Conservation (phyloP, 83 land plant species). For the Picea abies region DNA sequence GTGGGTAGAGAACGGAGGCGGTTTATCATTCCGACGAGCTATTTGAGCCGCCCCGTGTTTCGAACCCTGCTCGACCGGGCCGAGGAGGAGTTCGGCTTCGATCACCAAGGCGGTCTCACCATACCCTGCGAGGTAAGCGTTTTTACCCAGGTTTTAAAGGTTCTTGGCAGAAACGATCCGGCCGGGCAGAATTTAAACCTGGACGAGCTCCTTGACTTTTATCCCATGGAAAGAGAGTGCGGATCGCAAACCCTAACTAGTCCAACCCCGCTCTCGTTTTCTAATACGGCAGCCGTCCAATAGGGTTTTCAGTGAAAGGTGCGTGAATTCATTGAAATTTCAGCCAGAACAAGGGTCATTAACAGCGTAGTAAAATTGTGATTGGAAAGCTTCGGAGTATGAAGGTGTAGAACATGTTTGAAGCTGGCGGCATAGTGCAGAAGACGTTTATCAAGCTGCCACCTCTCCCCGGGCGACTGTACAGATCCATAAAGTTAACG, state of each 20-base stretch:
- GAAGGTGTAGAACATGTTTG: no score
- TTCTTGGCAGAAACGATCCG: neutral
- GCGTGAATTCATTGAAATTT: no score
- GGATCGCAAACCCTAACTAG: neutral
- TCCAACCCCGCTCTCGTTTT: no score
- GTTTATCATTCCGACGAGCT: conserved; percentile 48
- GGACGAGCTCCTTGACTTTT: neutral
- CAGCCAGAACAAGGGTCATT: no score
- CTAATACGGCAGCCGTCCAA: no score
- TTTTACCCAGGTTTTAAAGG: neutral
- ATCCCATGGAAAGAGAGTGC: neutral
- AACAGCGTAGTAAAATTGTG: no score
- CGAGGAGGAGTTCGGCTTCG: conserved; percentile 63
- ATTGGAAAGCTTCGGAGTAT: no score
- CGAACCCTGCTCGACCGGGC: conserved; percentile 39
- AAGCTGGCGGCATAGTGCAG: no score
- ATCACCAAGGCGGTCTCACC: conserved; percentile 50
- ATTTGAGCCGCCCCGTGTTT: conserved; percentile 48
- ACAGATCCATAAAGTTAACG: no score
- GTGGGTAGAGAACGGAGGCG: conserved; percentile 34
- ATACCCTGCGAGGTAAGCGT: conserved; percentile 47
- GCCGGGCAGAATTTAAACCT: neutral
- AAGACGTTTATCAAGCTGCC: no score
- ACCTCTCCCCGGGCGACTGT: no score
- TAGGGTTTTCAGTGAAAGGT: no score